phyloP scores from a whole-genome alignment of 306 rosid species.

The Prunus kanzakura region DNA sequence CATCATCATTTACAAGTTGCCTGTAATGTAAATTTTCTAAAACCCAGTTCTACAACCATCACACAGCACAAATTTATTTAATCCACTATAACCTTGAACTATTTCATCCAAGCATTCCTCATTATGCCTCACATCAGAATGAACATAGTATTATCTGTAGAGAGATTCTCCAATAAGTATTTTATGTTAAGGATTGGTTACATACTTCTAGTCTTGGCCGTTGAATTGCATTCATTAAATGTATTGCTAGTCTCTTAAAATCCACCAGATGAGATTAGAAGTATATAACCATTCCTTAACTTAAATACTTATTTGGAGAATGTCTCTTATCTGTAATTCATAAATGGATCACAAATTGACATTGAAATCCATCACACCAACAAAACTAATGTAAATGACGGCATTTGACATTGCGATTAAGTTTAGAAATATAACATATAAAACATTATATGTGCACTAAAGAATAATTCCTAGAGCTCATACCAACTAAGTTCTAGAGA shows the following conservation, averaged over 20 bases:
- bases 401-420: background rate
- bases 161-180: no score
- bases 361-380: conserved; percentile 1
- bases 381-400: background rate
- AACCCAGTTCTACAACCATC: background rate
- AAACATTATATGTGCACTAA: background rate
- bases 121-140: background rate
- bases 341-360: background rate
- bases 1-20: background rate
- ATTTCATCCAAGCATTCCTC: background rate
- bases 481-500: background rate
- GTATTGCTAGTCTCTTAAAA: no score
- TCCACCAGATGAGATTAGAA: fast-evolving
- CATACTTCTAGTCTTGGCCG: no score
- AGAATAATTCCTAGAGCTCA: background rate
- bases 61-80: background rate
- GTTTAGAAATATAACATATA: background rate
- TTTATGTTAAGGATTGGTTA: no score
- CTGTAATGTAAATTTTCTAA: background rate
- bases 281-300: no score
- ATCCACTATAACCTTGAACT: background rate
- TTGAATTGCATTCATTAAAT: no score
- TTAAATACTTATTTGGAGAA: no score
- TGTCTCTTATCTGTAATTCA: background rate
- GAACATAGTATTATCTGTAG: background rate